phyloP scores from a whole-genome alignment of 1,284 basidiomycete species.

The Crepidotus sp. region DNA sequence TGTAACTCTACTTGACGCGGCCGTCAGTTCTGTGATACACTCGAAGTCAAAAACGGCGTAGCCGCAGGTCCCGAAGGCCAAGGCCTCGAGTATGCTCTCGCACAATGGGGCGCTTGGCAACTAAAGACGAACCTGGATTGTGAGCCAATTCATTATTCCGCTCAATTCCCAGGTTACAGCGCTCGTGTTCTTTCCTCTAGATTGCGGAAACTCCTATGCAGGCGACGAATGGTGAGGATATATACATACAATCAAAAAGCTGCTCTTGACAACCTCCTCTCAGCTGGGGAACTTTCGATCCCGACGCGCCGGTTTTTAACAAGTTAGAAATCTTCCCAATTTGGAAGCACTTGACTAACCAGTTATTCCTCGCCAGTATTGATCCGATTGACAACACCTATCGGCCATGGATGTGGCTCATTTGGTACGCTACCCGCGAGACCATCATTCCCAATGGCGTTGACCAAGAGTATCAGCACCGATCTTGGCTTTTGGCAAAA shows the following conservation, averaged over 20 bases:
- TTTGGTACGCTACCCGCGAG: constrained; percentile 2
- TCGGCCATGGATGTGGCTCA: constrained; percentile 17
- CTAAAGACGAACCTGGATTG: constrained; percentile 4
- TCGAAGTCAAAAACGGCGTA: constrained; percentile 43
- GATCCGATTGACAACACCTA: constrained; percentile 10
- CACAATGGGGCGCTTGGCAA: constrained; percentile 35
- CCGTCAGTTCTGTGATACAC: constrained; percentile 39
- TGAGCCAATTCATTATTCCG: neutral
- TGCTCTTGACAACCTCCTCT: neutral
- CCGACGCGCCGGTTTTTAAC: constrained; percentile 8
- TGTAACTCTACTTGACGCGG: neutral
- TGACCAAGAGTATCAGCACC: constrained; percentile 11
- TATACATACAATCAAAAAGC: no score
- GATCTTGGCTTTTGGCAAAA: constrained; percentile 33
- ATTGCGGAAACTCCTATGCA: constrained; percentile 8
- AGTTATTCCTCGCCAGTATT: constrained; percentile 1
- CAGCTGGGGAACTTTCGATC: constrained; percentile 15
- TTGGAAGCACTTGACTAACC: neutral
- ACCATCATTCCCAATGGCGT: neutral
- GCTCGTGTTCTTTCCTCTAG: neutral
- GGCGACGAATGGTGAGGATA: constrained; percentile 12
- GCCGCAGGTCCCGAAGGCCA: constrained; percentile 35
- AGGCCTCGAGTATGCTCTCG: constrained; percentile 39
- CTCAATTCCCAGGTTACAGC: neutral
- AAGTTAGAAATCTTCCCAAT: neutral